Evolutionary conservation across 2,329 filamentous ascomycete species (phyloP).

Genomic region (Cercospora nicotianae): DNA sequence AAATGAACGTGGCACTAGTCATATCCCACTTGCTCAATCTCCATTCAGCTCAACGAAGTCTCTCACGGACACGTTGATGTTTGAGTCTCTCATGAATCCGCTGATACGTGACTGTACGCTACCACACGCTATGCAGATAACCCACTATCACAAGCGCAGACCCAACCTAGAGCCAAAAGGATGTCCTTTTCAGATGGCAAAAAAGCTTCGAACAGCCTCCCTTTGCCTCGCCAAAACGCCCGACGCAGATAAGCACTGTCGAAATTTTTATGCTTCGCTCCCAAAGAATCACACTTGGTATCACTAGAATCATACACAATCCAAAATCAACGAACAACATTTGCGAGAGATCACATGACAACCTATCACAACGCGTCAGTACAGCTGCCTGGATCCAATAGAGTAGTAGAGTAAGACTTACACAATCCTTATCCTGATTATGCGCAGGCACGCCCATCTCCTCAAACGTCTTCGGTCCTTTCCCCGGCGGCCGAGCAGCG

Average conservation of each 20-base stretch:
- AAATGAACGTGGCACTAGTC: too few species aligned
- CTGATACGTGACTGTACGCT: background rate
- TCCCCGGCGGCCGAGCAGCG: conserved; percentile 52
- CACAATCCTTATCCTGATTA: conserved; percentile 87
- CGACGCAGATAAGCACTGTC: background rate
- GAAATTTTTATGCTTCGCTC: background rate
- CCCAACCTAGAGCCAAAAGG: background rate
- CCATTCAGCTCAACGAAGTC: background rate
- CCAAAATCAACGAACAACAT: background rate
- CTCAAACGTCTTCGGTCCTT: conserved; percentile 93
- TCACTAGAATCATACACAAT: background rate
- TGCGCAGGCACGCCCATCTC: conserved; percentile 92
- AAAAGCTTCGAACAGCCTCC: background rate
- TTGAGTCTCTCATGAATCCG: background rate
- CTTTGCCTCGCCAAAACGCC: background rate
- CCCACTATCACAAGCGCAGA: background rate
- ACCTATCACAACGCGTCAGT: background rate
- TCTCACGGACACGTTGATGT: background rate
- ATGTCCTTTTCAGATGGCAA: background rate
- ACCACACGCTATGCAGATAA: background rate
- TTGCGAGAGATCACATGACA: background rate
- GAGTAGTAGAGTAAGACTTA: conserved; percentile 49
- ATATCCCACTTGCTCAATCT: background rate
- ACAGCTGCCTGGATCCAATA: too few species aligned
- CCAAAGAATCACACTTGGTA: background rate